These are phyloP conservation scores for Wallacemonas sp. DNA, from an alignment of 208 protist species.

Conservation along the genomic window DNA sequence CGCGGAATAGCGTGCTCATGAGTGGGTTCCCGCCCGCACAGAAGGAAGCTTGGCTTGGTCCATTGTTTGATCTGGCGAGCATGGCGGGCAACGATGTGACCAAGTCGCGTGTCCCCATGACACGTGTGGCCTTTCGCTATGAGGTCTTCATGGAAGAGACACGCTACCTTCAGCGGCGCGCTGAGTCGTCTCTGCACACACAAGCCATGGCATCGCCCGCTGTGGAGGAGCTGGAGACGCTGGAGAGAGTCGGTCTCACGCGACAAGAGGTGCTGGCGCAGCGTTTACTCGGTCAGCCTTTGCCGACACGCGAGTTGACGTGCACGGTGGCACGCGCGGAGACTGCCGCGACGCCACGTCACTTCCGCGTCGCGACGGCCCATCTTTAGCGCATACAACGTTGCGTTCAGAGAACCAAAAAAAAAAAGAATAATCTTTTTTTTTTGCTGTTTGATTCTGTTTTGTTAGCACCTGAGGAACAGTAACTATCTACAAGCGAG, in stretches of 20 bases:
- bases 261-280: constrained; percentile 5
- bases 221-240: constrained; percentile 54
- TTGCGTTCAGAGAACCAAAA: no score
- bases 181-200: constrained; percentile 33
- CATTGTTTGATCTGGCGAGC: constrained; percentile 60
- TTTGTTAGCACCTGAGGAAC: no score
- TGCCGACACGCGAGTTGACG: no score
- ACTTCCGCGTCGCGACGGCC: no score
- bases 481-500: no score
- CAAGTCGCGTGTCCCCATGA: constrained; percentile 94
- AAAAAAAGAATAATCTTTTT: no score
- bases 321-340: no score
- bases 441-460: no score
- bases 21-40: constrained; percentile 67
- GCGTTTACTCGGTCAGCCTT: constrained; percentile 7
- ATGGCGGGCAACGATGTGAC: constrained; percentile 85
- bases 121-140: constrained; percentile 93
- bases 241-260: constrained; percentile 40
- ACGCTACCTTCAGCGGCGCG: constrained; percentile 55
- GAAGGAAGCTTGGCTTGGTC: constrained; percentile 76
- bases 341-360: no score
- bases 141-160: constrained; percentile 92
- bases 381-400: no score
- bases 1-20: constrained; percentile 71
- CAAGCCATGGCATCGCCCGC: constrained; percentile 40